Conservation (phyloP, 306 rosid species). For the Vigna reflexopilosa region DNA sequence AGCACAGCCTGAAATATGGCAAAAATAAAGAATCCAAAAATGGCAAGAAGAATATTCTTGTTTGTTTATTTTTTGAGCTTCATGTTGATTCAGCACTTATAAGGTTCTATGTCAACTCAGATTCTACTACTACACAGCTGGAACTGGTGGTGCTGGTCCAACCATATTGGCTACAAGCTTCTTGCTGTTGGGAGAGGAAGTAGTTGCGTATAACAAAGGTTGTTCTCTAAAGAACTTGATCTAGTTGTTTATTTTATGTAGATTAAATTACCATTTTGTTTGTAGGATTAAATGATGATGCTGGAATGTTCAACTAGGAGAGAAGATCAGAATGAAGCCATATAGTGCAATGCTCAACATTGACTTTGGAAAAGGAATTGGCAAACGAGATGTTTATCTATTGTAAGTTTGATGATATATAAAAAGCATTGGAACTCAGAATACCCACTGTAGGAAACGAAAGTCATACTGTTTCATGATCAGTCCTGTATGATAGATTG, state of each 20-base stretch:
- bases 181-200: slow-evolving; percentile 94
- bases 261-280: slow-evolving; percentile 47
- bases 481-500: slow-evolving; percentile 26
- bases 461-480: slow-evolving; percentile 20
- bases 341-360: slow-evolving; percentile 94
- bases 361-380: slow-evolving; percentile 95
- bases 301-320: slow-evolving; percentile 70
- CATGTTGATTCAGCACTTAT: slow-evolving; percentile 39
- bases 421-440: slow-evolving; percentile 36
- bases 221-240: slow-evolving; percentile 40
- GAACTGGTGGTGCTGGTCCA: slow-evolving; percentile 98
- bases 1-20: slow-evolving; percentile 30
- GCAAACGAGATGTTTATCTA: slow-evolving; percentile 90
- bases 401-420: slow-evolving; percentile 67
- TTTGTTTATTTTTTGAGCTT: slow-evolving; percentile 13
- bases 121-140: slow-evolving; percentile 94
- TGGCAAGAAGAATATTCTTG: not conserved
- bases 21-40: slow-evolving; percentile 9
- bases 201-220: slow-evolving; percentile 90
- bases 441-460: slow-evolving; percentile 1
- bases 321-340: slow-evolving; percentile 86
- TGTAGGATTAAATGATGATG: slow-evolving; percentile 55
- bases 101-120: slow-evolving; percentile 56
- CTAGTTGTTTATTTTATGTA: slow-evolving; percentile 32
- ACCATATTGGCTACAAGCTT: slow-evolving; percentile 92